Evolutionary conservation across 768 basidiomycete genomes (phyloP).

Genomic region (Lactarius indigo): DNA sequence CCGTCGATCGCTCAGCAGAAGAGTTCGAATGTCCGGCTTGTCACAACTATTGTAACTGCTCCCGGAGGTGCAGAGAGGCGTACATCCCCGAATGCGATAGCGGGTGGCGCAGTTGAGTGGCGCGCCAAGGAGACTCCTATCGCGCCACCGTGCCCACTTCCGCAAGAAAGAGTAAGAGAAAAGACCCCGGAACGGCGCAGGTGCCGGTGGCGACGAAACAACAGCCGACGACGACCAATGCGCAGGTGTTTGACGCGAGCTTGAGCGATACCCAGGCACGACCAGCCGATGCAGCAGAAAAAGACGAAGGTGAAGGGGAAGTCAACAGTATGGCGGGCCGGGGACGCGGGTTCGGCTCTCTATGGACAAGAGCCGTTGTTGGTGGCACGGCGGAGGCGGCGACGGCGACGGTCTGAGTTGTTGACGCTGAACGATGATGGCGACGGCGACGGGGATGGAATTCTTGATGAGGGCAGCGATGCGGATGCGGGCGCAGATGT

Average conservation of each 20-base stretch:
- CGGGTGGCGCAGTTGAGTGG: conserved; percentile 19
- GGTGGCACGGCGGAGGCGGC: not conserved
- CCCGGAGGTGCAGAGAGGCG: conserved; percentile 42
- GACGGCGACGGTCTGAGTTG: not conserved
- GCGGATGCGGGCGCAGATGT: not conserved
- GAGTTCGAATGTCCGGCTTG: conserved; percentile 46
- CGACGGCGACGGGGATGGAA: not conserved
- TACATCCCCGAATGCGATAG: conserved; percentile 38
- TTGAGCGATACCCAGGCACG: not conserved
- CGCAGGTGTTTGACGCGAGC: not conserved
- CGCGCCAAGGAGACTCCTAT: not conserved
- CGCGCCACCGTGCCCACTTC: not conserved
- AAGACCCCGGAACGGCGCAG: not conserved
- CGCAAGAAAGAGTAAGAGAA: not conserved
- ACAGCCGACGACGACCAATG: not conserved
- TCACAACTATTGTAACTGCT: conserved; percentile 45
- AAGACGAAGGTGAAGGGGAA: not conserved
- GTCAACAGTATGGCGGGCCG: not conserved
- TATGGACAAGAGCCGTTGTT: not conserved
- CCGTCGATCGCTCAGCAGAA: conserved; percentile 32
- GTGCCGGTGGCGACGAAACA: not conserved
- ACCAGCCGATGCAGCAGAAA: not conserved
- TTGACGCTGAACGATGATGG: not conserved
- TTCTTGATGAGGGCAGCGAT: not conserved
- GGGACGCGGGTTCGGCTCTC: not conserved